phyloP scores from a whole-genome alignment of 345 rosid genomes.

The Arabis hirsuta region DNA sequence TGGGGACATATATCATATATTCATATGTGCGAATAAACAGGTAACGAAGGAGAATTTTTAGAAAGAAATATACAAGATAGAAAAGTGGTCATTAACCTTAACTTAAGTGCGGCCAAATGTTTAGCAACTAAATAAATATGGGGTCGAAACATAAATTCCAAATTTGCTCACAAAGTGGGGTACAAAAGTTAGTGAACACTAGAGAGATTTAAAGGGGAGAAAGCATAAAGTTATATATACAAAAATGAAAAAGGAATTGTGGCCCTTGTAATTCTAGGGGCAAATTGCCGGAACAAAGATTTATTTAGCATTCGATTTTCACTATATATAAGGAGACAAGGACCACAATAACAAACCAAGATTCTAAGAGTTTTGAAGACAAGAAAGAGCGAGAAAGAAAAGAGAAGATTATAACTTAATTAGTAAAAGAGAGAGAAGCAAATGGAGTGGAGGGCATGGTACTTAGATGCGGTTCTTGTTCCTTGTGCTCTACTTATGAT shows the following conservation, averaged over 20 bases:
- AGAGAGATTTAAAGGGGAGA: slow-evolving; percentile 29
- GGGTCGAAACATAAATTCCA: slow-evolving; percentile 20
- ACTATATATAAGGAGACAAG: slow-evolving; percentile 39
- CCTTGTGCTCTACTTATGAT: slow-evolving; percentile 58
- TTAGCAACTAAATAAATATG: slow-evolving; percentile 22
- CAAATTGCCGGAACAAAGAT: slow-evolving; percentile 22
- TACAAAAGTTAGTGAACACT: slow-evolving; percentile 39
- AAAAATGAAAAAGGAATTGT: slow-evolving; percentile 3
- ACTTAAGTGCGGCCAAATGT: slow-evolving; percentile 28
- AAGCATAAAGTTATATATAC: slow-evolving; percentile 30
- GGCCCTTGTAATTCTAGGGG: slow-evolving; percentile 34
- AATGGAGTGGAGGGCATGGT: slow-evolving; percentile 54
- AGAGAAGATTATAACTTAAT: background rate
- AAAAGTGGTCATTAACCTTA: slow-evolving; percentile 23
- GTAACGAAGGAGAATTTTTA: background rate
- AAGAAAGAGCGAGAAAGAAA: slow-evolving; percentile 13
- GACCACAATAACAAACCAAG: slow-evolving; percentile 24
- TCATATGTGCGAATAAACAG: slow-evolving; percentile 19
- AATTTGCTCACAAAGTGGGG: slow-evolving; percentile 39
- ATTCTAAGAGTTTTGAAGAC: slow-evolving; percentile 28
- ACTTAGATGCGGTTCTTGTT: slow-evolving; percentile 73
- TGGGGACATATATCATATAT: background rate
- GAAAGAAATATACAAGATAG: slow-evolving; percentile 10
- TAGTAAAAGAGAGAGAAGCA: background rate
- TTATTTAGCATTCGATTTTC: slow-evolving; percentile 1